Conservation (phyloP, 2,329 filamentous ascomycete species). For the Rutstroemia sp. region DNA sequence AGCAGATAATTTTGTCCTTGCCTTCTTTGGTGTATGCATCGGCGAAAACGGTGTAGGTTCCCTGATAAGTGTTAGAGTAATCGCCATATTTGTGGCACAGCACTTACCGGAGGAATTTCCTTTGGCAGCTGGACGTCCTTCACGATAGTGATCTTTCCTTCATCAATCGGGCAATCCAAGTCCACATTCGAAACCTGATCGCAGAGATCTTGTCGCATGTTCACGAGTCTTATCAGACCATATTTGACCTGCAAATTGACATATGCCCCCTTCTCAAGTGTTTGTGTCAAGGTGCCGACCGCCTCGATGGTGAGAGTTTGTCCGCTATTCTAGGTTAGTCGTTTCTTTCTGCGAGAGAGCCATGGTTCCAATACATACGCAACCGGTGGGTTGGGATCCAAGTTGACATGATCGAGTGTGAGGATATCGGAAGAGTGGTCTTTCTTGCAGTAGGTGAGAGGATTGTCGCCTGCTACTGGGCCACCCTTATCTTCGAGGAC, state of each 20-base stretch:
- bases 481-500: constrained; percentile 40
- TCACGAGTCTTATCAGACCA: constrained; percentile 83
- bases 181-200: constrained; percentile 85
- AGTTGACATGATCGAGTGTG: constrained; percentile 69
- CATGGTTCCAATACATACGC: constrained; percentile 52
- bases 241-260: constrained; percentile 86
- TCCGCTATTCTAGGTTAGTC: constrained; percentile 50
- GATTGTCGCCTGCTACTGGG: constrained; percentile 60
- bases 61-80: constrained; percentile 42
- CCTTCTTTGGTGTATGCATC: constrained; percentile 72
- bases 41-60: constrained; percentile 81
- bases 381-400: constrained; percentile 77
- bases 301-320: constrained; percentile 71
- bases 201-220: constrained; percentile 75
- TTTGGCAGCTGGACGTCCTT: constrained; percentile 81
- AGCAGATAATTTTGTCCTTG: constrained; percentile 69
- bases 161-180: constrained; percentile 78
- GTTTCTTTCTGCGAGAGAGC: constrained; percentile 2
- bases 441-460: constrained; percentile 65
- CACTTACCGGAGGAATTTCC: constrained; percentile 79
- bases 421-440: constrained; percentile 65
- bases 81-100: neutral
- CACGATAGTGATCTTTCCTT: constrained; percentile 63
- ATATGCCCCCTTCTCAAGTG: constrained; percentile 71
- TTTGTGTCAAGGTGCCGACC: constrained; percentile 63